Evolutionary conservation across 2,329 filamentous ascomycete genomes (phyloP), one percentile per base, ranked within the genome.

Genomic region (Gaeumannomyces sp.): DNA sequence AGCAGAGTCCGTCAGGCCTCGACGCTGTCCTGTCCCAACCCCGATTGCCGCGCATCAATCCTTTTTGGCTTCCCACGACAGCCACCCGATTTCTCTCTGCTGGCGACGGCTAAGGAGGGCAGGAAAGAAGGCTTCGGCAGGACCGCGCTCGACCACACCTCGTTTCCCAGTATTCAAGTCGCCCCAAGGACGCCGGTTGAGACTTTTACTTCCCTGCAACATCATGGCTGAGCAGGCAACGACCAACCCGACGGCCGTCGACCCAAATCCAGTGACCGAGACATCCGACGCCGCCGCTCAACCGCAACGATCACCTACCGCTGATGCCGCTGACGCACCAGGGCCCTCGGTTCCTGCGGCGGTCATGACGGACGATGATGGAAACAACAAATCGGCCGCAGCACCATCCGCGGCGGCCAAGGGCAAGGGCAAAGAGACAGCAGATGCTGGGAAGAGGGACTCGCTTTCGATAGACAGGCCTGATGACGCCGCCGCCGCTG

Each of bases 371-470:
- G 45, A 25, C 45, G 45, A 53, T 50, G 22, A 50, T 25, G 45
- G 27, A 27, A 59, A 59, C 57, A 61, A 64, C 68, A 60, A 63
- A 64, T 64, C 66, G 59, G 65, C 65, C 64, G 66, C 67, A 59
- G 65, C 70, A 64, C 64, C 66, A 59, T 66, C 65, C 64, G 66
- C 67, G 60, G 65, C 70, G 14, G 67, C 70, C 62, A 76, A 76
- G 69, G 75, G 73, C 58, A 78, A 79, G 66, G 75, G 73, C 64
- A 74, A 72, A 65, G 72, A 75, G 53, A 63, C 68, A 67, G 73
- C 8, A 64, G 69, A 63, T n/a, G 31, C 61, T 22, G 64, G 66
- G 76, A 77, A 61, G 72, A 72, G 56, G 4, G 64, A 67, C 58
- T 69, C 67, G 16, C 59, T 69, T 14, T 59, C 67, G 25, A 69